Evolutionary conservation across 2,329 filamentous ascomycete genomes (phyloP), one percentile per base, ranked within the genome.

Genomic region (Hypoxylon rubiginosum): DNA sequence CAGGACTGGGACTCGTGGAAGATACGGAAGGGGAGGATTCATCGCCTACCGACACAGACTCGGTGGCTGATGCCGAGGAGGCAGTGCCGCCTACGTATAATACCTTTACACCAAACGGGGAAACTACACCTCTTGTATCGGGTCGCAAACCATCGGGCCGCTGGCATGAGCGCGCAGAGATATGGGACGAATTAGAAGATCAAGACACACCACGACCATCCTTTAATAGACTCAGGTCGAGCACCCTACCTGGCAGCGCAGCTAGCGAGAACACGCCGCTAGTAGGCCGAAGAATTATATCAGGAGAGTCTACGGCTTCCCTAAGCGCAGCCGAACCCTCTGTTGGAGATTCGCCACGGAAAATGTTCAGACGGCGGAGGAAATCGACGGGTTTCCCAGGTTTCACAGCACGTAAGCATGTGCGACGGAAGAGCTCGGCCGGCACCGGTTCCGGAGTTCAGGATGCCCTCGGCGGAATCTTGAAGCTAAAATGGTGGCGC

Each of bases 101-200:
- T 52, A 88, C 86, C 0, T 87, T 88, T 67, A 76, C 77, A 1
- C 78, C 75, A 52, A 74, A 62, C 39, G 80, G 77, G 21, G 80
- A 83, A 57, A 78, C 74, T 3, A 78, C 79, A 4, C 75, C 77
- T 15, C 71, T 82, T 55, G 77, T 79, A 13, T 77, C 83, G 26
- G 75, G 79, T 53, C 82, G 82, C 61, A 84, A 82, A 73, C 83
- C 83, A 70, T 85, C 83, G 17, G 84, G 82, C 41, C 76, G 88
- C 57, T 88, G 87, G 83, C 82, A 88, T 61, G 92, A 96, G 75
- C 87, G 88, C 0, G 89, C 89, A 36, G 92, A 96, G 72, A 96
- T 97, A 32, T 97, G 93, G 94, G 92, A 90, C 60, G 93, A 97
- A 76, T 84, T 97, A 13, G 91, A 96, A 74, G 94, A 97, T 72